A percentile compares a stretch with the other conserved stretches of the same genome.
Conservation (phyloP, 805 yeast species). For the Myxozyma udenii region DNA sequence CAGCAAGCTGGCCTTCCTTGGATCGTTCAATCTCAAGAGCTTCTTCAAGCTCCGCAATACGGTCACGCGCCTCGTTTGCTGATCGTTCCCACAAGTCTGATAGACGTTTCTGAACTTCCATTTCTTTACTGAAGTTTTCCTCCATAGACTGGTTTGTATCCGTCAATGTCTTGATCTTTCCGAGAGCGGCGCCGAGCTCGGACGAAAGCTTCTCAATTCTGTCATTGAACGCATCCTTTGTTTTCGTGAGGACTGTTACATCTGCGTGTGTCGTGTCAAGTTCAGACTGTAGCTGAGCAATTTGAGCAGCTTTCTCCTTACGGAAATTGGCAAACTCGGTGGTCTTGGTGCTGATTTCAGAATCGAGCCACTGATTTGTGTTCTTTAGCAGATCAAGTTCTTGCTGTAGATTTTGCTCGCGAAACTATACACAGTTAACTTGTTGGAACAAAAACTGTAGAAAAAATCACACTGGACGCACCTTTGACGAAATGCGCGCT, state of each 20-base stretch:
- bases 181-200: constrained; percentile 45
- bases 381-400: constrained; percentile 45
- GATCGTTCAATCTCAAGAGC: constrained; percentile 45
- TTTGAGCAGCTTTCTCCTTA: constrained; percentile 37
- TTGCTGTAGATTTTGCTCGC: constrained; percentile 42
- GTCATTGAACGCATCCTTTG: constrained; percentile 39
- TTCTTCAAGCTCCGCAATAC: constrained; percentile 55
- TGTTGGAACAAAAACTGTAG: not conserved
- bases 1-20: constrained; percentile 41
- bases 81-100: constrained; percentile 55
- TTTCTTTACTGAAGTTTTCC: constrained; percentile 55
- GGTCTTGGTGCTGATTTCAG: constrained; percentile 39
- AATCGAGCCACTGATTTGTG: constrained; percentile 45
- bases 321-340: constrained; percentile 38
- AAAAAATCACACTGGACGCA: constrained; percentile 3
- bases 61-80: constrained; percentile 49
- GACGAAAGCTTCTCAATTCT: constrained; percentile 42
- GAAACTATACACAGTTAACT: constrained; percentile 32
- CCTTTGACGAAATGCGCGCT: constrained; percentile 32
- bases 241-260: constrained; percentile 32
- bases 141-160: constrained; percentile 46
- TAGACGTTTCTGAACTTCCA: constrained; percentile 59
- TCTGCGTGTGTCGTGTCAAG: constrained; percentile 42
- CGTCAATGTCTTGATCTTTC: constrained; percentile 48
- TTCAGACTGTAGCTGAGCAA: constrained; percentile 39